phyloP scores from a whole-genome alignment of 2,329 filamentous ascomycete species.

The Penicillium decumbens region DNA sequence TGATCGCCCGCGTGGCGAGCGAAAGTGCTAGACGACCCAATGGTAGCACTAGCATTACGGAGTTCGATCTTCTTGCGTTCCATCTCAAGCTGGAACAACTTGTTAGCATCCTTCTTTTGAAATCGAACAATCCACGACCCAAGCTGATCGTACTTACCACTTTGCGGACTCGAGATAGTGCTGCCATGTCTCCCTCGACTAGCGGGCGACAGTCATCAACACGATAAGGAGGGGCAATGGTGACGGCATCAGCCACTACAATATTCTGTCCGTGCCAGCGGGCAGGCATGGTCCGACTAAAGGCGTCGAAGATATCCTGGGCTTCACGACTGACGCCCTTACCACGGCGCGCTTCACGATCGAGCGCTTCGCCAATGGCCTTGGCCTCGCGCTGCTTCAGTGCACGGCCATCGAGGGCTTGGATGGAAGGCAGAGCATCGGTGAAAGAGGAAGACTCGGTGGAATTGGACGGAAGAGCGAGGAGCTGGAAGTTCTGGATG shows the following conservation, averaged over 20 bases:
- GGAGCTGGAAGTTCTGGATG: conserved; percentile 55
- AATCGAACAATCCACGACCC: neutral
- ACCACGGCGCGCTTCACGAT: conserved; percentile 54
- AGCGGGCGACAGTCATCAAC: conserved; percentile 50
- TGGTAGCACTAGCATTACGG: conserved; percentile 39
- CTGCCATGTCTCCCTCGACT: conserved; percentile 39
- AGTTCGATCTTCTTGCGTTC: conserved; percentile 47
- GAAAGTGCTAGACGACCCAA: conserved; percentile 32
- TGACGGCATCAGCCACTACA: conserved; percentile 57
- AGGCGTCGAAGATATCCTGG: conserved; percentile 60
- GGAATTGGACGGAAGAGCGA: conserved; percentile 39
- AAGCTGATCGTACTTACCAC: conserved; percentile 39
- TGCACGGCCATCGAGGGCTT: conserved; percentile 51
- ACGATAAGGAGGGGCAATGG: conserved; percentile 56
- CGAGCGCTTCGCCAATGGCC: conserved; percentile 54
- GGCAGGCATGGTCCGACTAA: conserved; percentile 57
- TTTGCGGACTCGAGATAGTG: conserved; percentile 45
- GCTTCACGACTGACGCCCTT: conserved; percentile 59
- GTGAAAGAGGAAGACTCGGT: conserved; percentile 42
- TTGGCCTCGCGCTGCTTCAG: conserved; percentile 53
- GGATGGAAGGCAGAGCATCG: conserved; percentile 43
- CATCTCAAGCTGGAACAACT: conserved; percentile 40
- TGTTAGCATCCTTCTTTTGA: conserved; percentile 1
- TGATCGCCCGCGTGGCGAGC: conserved; percentile 17
- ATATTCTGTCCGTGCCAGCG: conserved; percentile 58